Conservation (phyloP, 139 green algal genomes). For the Picochlorum sp. region DNA sequence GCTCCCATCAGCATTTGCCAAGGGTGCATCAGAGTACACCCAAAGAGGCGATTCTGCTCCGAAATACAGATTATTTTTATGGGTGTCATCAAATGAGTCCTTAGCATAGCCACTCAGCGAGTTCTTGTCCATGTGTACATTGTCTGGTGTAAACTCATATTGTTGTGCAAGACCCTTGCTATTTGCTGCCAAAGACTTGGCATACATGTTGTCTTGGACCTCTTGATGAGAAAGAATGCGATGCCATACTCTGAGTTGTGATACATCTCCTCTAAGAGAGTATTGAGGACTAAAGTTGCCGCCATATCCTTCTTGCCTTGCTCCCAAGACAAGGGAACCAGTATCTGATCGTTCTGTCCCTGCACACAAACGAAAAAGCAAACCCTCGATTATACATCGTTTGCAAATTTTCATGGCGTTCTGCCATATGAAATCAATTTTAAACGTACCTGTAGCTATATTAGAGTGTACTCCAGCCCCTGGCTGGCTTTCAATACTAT, state of each 20-base stretch:
- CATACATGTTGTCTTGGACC: background rate
- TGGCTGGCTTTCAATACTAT: conserved; percentile 22
- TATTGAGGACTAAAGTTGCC: conserved; percentile 66
- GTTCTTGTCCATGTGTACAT: background rate
- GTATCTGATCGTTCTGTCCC: background rate
- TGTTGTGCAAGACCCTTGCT: conserved; percentile 31
- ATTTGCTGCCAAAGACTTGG: conserved; percentile 1
- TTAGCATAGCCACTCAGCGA: background rate
- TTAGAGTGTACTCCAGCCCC: conserved; percentile 45
- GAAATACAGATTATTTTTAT: conserved; percentile 47
- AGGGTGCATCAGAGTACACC: conserved; percentile 56
- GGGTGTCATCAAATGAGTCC: conserved; percentile 1
- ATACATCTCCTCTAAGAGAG: conserved; percentile 53
- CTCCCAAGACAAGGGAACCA: conserved; percentile 62
- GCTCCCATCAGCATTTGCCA: conserved; percentile 35
- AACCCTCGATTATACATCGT: too few relatives aligned
- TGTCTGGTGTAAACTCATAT: conserved; percentile 44
- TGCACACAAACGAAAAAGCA: background rate
- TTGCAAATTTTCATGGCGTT: too few relatives aligned
- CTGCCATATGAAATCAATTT: too few relatives aligned
- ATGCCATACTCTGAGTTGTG: conserved; percentile 61
- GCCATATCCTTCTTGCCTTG: conserved; percentile 69
- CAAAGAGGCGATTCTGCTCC: conserved; percentile 37
- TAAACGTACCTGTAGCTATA: conserved; percentile 22
- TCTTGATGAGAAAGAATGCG: conserved; percentile 28